Base-by-base conservation (phyloP, 768 basidiomycete genomes). In the Saitozyma podzolica region DNA sequence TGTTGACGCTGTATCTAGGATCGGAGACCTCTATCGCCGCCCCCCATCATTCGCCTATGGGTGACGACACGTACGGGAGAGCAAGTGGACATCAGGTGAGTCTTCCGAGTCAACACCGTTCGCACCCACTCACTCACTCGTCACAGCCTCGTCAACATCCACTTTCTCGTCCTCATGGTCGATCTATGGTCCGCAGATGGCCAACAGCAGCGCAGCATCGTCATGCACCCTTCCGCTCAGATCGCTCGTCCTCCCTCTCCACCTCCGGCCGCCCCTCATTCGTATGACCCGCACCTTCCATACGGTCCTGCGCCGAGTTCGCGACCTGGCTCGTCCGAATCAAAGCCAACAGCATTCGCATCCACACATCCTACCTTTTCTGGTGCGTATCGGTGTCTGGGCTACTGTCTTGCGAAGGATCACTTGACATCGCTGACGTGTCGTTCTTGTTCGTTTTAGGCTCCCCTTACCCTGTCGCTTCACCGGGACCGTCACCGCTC, bases 151-250 rank as follows among this genome's bases (percentile, higher is more conserved):
- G 83, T 95, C 54, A 89, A 94, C 78, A 87, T 84, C 64, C 89
- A 90, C 1, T 94, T 92, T 80, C 91, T 97, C 77, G 80, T 96
- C 49, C 88, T 92, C 37, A 90, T 90, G 16, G 91, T 91, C n/a
- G 93, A 96, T 80, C 81, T 97, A 2, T 95, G 92, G 90, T 91
- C 90, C 0, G 84, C 83, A 50, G 91, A 93, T 69, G 89, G 86
- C 13, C 86, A 84, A 66, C 84, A 87, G 40, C 91, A 95, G 74
- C 88, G 89, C 82, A 95, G 95, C 77, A 85, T 95, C 14, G 91
- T 96, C 49, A 83, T 91, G 19, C 91, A 92, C 74, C 91, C 92
- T 0, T 89, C 89, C 0, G 86, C 91, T 0, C 37, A 8, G 9
- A 17, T 52, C 19, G 43, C 42, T 41, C 42, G 20, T 9, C 42